Base-by-base conservation (phyloP, 352 stramenopile genomes). In the Peronospora belbahrii region DNA sequence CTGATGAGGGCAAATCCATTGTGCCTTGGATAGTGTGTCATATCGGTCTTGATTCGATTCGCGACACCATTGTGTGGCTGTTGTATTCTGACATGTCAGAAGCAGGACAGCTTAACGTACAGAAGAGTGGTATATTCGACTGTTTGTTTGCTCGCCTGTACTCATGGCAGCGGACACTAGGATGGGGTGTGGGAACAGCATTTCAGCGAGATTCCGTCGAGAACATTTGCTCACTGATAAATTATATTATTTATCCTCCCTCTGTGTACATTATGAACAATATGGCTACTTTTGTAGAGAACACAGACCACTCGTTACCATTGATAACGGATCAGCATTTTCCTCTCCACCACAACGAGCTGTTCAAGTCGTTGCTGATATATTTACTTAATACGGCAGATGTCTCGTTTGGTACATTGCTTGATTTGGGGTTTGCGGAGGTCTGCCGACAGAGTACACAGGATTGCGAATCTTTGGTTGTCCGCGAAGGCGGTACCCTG, bases 181-280 rank as follows among this genome's bases (percentile, higher is more conserved):
- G 76, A 33, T 93, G 82, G 82, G 82, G 79, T 31, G 74, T 93
- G 8, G 82, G 82, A 13, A 89, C 82, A 13, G 49, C 72, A 2
- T 93, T 89, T 63, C 82, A 93, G 48, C 76, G 82, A 15, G 82
- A 93, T 45, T 89, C 82, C 14, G 72, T 93, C 46, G 82, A 93
- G 46, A 93, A 93, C 31, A 90, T 90, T 59, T 93, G 82, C 48
- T 75, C 64, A 14, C 39, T 91, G 40, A 44, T 88, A 45, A 93
- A 93, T 48, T 93, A 91, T 52, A 89, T 90, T 48, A 74, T 93
- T 30, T 88, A 86, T 44, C 82, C 82, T 13, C 82, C 82, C 27
- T 83, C 79, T 7, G 77, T 93, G 25, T 93, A 89, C 50, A 82
- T 93, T 41, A 86, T 92, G 73, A 82, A 74, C 46, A 72, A 85